Evolutionary conservation across 2,329 filamentous ascomycete genomes (phyloP).

Genomic region (Teratosphaeria viscida): DNA sequence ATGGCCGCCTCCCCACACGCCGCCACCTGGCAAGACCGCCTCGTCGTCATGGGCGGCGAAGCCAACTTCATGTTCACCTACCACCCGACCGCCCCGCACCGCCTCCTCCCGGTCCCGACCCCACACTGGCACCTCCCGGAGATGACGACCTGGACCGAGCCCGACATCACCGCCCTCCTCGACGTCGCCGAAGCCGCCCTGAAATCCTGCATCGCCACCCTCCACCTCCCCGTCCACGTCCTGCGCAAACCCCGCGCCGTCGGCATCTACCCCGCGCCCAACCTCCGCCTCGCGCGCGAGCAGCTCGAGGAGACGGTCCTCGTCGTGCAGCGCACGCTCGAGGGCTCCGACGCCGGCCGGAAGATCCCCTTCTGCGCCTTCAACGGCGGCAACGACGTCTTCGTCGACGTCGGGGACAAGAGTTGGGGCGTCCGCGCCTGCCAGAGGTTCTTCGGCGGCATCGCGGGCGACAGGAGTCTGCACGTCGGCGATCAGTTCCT

Average conservation of each 20-base stretch:
- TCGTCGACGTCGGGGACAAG: conserved; percentile 98
- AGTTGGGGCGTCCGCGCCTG: conserved; percentile 89
- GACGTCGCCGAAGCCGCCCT: conserved; percentile 81
- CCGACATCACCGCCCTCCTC: conserved; percentile 68
- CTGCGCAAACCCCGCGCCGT: conserved; percentile 72
- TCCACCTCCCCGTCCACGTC: conserved; percentile 68
- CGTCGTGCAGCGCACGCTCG: conserved; percentile 84
- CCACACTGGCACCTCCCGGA: conserved; percentile 64
- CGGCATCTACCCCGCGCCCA: conserved; percentile 35
- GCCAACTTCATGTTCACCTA: conserved; percentile 91
- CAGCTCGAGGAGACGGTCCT: conserved; percentile 92
- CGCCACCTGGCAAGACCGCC: conserved; percentile 12
- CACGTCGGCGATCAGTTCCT: conserved; percentile 96
- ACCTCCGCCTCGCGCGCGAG: conserved; percentile 56
- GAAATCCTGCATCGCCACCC: conserved; percentile 65
- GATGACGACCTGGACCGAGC: conserved; percentile 66
- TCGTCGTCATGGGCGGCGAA: conserved; percentile 91
- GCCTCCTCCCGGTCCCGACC: conserved; percentile 56
- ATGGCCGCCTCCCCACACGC: conserved; percentile 63
- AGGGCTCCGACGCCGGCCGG: conserved; percentile 60
- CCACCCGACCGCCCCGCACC: conserved; percentile 47
- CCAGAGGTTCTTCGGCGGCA: conserved; percentile 75
- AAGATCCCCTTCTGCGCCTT: conserved; percentile 89
- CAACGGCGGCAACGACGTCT: conserved; percentile 94
- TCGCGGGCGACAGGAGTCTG: conserved; percentile 68